Percentiles rank a stretch among this genome's conserved stretches.
Evolutionary conservation across 1,139 yeast genomes (phyloP).

Genomic region (Zygosaccharomyces pseudobailii): DNA sequence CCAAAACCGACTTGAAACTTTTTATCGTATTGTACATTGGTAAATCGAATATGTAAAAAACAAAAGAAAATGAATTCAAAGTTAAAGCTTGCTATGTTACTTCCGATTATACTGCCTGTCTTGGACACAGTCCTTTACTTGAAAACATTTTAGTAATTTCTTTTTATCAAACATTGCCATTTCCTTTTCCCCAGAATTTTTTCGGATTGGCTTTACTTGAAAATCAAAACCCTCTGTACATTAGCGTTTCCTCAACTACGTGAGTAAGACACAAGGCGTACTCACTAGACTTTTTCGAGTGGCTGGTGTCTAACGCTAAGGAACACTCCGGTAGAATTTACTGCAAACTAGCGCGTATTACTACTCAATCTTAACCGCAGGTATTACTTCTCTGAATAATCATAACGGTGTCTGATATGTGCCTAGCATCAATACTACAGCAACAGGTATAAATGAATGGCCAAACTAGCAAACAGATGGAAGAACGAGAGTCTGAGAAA

Average conservation of each 20-base stretch:
- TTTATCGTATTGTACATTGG: slow-evolving; percentile 1
- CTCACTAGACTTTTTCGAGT: background rate
- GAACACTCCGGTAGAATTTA: background rate
- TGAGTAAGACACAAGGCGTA: background rate
- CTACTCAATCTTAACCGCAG: background rate
- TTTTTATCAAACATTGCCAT: background rate
- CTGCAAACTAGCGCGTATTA: background rate
- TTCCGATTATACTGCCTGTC: too few relatives aligned
- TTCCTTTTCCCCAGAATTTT: background rate
- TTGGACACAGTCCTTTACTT: background rate
- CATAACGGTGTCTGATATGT: slow-evolving; percentile 1
- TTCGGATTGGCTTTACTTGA: background rate
- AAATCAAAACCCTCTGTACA: background rate
- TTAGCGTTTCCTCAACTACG: background rate
- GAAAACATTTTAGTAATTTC: background rate
- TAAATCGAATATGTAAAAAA: slow-evolving; percentile 1
- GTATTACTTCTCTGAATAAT: background rate
- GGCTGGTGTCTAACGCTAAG: background rate
- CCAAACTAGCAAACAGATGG: slow-evolving; percentile 8
- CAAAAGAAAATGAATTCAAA: background rate
- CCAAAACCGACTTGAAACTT: background rate
- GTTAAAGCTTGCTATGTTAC: background rate
- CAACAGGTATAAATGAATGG: slow-evolving; percentile 6
- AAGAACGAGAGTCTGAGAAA: slow-evolving; percentile 11
- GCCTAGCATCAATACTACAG: background rate